Base-by-base conservation (phyloP, 1,284 basidiomycete species). In the Puccinia polysora region DNA sequence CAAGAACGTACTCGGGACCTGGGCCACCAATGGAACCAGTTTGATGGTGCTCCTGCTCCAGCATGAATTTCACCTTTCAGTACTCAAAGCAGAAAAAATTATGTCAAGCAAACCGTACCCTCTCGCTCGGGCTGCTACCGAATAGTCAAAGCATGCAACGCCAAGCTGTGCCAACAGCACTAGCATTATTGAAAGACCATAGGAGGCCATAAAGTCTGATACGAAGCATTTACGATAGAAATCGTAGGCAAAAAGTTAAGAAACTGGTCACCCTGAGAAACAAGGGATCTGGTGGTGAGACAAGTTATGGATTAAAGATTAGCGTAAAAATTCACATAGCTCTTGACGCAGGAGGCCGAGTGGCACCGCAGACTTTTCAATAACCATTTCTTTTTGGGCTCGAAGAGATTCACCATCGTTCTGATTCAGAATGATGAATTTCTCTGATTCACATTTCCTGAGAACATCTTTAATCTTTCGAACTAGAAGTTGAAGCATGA, bases 391-490 rank as follows among this genome's bases (percentile, higher is more conserved):
- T 53, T 53, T 53, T 53, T 53, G 28, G 34, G 23, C 12, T 28
- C 34, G 52, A 2, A 53, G 34, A 32, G 12, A 25, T 53, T 53
- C 28, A 30, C 34, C 52, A 32, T 32, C 28, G 14, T 2, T 53
- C 25, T 53, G 52, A 32, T 30, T 53, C 23, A 53, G 4, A 14
- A 53, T 30, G 2, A 15, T 53, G n/a, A 53, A 30, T 30, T 53
- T 14, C 34, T 53, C 52, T 1, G 52, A 25, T 53, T 53, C 52
- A 25, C 52, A 53, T 30, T n/a, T 5, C 25, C 52, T 53, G 2
- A 53, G 34, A 18, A 53, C 52, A 10, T 53, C 34, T 53, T 20
- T 8, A 20, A 53, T 53, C 52, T 53, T 53, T 53, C 52, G 52
- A 8, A 53, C 52, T 30, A 53, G 25, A 15, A 30, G 34, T 53